Evolutionary conservation across 208 protist species (phyloP).

Genomic region (Porcisia deanei): DNA sequence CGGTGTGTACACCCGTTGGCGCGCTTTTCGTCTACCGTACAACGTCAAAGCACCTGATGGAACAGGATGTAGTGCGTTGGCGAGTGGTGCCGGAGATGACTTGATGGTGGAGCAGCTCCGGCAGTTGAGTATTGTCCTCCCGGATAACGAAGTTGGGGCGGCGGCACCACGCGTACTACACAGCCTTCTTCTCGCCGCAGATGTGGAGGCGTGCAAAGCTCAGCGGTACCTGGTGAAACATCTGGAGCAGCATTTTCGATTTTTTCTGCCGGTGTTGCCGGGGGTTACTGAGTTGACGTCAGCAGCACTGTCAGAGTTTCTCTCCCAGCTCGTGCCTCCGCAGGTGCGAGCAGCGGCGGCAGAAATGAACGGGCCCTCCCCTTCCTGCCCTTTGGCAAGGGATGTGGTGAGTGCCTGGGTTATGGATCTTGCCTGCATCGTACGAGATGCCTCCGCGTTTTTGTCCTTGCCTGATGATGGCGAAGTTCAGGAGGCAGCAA

Average conservation of each 20-base stretch:
- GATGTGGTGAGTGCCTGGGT: slow-evolving; percentile 29
- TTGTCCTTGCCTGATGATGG: neutral
- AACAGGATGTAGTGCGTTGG: slow-evolving; percentile 11
- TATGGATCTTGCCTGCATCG: slow-evolving; percentile 43
- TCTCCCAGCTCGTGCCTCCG: slow-evolving; percentile 18
- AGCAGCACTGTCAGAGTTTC: slow-evolving; percentile 39
- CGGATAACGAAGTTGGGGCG: slow-evolving; percentile 32
- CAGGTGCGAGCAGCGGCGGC: slow-evolving; percentile 17
- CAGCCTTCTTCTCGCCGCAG: slow-evolving; percentile 19
- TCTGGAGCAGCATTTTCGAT: slow-evolving; percentile 51
- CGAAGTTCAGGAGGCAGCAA: neutral
- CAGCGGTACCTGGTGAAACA: slow-evolving; percentile 45
- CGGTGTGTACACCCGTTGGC: slow-evolving; percentile 86
- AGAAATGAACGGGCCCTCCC: neutral
- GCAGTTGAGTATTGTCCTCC: slow-evolving; percentile 28
- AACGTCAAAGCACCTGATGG: slow-evolving; percentile 67
- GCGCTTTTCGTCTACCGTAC: slow-evolving; percentile 86
- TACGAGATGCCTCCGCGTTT: slow-evolving; percentile 30
- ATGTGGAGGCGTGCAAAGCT: slow-evolving; percentile 18
- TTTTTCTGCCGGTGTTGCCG: slow-evolving; percentile 70
- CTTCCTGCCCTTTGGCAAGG: neutral
- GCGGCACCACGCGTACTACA: slow-evolving; percentile 27
- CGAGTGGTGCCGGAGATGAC: slow-evolving; percentile 55
- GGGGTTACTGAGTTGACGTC: slow-evolving; percentile 41
- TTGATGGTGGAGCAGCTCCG: slow-evolving; percentile 41